Evolutionary conservation across 148 eudicot genomes (phyloP).

Genomic region (Polygonum maritimum): DNA sequence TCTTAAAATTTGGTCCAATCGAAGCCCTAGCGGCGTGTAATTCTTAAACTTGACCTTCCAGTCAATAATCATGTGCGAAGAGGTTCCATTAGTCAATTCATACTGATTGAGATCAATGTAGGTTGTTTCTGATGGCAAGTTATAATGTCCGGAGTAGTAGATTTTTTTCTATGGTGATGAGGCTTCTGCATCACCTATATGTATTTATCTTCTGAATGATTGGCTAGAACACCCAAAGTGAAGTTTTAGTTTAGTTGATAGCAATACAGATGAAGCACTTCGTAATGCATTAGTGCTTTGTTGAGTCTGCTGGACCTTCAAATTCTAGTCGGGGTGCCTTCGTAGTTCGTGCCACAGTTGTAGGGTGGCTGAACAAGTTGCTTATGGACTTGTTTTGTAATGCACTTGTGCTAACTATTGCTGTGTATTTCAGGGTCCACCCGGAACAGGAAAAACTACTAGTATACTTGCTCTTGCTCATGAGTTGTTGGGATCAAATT

Average conservation of each 20-base stretch:
- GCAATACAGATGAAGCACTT: neutral
- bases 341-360: no score
- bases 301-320: neutral
- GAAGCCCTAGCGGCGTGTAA: neutral
- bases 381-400: neutral
- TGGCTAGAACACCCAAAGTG: neutral
- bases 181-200: neutral
- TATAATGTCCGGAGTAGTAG: neutral
- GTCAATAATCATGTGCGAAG: neutral
- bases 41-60: neutral
- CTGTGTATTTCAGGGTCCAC: slow-evolving; percentile 60
- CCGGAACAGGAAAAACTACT: slow-evolving; percentile 95
- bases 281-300: neutral
- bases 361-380: neutral
- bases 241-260: neutral
- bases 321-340: neutral
- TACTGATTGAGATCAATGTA: neutral
- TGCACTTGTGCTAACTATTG: neutral
- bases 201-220: neutral
- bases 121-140: neutral
- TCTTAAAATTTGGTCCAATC: neutral
- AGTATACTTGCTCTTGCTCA: slow-evolving; percentile 97
- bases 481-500: slow-evolving; percentile 76
- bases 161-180: no score
- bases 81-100: neutral